Evolutionary conservation across 2,329 filamentous ascomycete species (phyloP).

Genomic region (Penicillium griseofulvum): DNA sequence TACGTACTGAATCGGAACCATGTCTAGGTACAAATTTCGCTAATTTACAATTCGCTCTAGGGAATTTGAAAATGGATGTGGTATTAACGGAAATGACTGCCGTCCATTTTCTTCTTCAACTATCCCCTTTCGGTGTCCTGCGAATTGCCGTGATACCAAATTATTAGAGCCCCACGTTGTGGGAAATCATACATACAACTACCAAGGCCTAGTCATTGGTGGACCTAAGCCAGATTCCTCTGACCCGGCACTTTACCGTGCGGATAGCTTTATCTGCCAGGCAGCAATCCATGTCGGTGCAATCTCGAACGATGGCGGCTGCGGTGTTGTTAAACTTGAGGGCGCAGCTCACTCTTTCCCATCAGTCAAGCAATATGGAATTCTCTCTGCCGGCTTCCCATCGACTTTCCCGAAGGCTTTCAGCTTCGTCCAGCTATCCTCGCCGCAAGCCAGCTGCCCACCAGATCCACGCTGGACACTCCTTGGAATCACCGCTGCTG

Average conservation of each 20-base stretch:
- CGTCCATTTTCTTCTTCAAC: conserved; percentile 54
- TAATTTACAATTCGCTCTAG: conserved; percentile 23
- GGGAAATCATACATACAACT: conserved; percentile 52
- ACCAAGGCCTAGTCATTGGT: conserved; percentile 53
- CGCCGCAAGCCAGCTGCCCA: conserved; percentile 59
- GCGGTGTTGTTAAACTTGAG: conserved; percentile 73
- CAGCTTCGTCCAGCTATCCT: conserved; percentile 65
- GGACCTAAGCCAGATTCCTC: conserved; percentile 42
- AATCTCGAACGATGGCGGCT: conserved; percentile 72
- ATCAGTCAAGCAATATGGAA: conserved; percentile 66
- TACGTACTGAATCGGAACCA: conserved; percentile 17
- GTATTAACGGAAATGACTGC: conserved; percentile 55
- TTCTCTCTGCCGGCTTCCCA: conserved; percentile 73
- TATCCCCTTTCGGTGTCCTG: conserved; percentile 57
- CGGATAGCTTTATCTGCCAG: conserved; percentile 83
- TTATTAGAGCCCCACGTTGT: conserved; percentile 52
- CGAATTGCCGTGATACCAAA: conserved; percentile 49
- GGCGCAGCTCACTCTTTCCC: conserved; percentile 66
- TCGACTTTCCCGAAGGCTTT: conserved; percentile 89
- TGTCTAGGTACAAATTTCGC: background rate
- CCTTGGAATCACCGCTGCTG: conserved; percentile 75
- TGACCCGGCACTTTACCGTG: conserved; percentile 67
- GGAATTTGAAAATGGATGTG: conserved; percentile 48
- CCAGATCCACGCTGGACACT: conserved; percentile 80
- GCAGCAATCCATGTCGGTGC: conserved; percentile 81